Evolutionary conservation across 345 rosid genomes (phyloP).

Genomic region (Tarenaya hassleriana): DNA sequence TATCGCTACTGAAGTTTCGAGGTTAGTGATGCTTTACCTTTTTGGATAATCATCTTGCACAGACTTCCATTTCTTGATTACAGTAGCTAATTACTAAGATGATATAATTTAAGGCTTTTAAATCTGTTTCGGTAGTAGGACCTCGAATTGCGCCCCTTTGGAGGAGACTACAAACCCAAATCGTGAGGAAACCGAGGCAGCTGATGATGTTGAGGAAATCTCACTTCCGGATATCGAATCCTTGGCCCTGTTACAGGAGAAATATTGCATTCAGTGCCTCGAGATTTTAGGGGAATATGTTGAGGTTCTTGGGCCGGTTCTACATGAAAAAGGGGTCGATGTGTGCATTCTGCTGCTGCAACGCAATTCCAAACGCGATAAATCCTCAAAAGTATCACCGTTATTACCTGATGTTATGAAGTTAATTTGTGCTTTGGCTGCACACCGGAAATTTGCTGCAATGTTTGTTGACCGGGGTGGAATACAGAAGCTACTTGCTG

Average conservation of each 20-base stretch:
- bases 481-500: constrained; percentile 82
- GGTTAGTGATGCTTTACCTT: constrained; percentile 41
- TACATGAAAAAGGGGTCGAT: constrained; percentile 95
- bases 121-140: constrained; percentile 48
- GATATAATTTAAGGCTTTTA: constrained; percentile 16
- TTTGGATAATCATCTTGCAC: constrained; percentile 5
- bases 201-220: constrained; percentile 54
- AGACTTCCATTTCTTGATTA: constrained; percentile 4
- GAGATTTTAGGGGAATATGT: constrained; percentile 90
- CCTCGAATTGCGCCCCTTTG: constrained; percentile 23
- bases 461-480: constrained; percentile 97
- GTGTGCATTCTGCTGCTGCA: constrained; percentile 81
- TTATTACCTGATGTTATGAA: constrained; percentile 94
- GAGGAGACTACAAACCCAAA: constrained; percentile 30
- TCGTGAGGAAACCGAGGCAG: constrained; percentile 35
- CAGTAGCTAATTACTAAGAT: constrained; percentile 16
- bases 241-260: constrained; percentile 80
- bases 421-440: constrained; percentile 95
- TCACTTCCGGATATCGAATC: constrained; percentile 62
- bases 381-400: constrained; percentile 33
- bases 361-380: constrained; percentile 47
- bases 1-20: constrained; percentile 60
- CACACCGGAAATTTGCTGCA: constrained; percentile 96
- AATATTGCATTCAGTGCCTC: constrained; percentile 89
- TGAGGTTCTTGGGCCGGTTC: constrained; percentile 95